These are phyloP conservation scores for Globisporangium radiosum DNA, from an alignment of 352 stramenopile species.

Conservation along the genomic window DNA sequence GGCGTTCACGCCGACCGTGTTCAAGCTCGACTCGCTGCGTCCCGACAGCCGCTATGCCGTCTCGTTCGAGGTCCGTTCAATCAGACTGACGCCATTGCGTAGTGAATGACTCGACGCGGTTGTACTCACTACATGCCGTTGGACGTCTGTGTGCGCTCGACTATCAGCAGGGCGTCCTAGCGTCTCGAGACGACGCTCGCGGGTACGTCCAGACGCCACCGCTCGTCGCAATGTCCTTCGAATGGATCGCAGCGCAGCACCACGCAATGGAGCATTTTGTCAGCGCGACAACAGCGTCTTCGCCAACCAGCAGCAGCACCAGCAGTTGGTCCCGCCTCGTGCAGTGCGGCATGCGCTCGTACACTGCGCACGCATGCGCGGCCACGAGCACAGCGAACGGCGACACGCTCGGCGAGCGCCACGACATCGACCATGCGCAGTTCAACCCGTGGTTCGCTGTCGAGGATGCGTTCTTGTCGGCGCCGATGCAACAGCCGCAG, in stretches of 20 bases:
- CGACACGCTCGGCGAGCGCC: slow-evolving; percentile 32
- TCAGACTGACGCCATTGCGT: neutral
- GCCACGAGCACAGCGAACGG: slow-evolving; percentile 22
- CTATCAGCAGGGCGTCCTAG: neutral
- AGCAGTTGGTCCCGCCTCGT: slow-evolving; percentile 41
- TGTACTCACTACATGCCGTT: neutral
- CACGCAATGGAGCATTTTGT: slow-evolving; percentile 21
- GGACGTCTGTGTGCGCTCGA: neutral
- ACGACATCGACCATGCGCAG: slow-evolving; percentile 18
- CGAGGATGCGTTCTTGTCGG: slow-evolving; percentile 38
- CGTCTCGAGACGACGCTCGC: neutral
- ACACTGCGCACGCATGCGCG: slow-evolving; percentile 28
- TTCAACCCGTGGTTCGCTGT: slow-evolving; percentile 72
- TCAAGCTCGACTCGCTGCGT: slow-evolving; percentile 54
- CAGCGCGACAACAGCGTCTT: neutral
- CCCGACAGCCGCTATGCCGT: slow-evolving; percentile 51
- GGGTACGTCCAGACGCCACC: slow-evolving; percentile 40
- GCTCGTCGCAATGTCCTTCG: slow-evolving; percentile 24
- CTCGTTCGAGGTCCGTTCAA: slow-evolving; percentile 35
- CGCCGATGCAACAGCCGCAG: slow-evolving; percentile 43
- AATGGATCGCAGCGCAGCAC: slow-evolving; percentile 50
- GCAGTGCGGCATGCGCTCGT: slow-evolving; percentile 24
- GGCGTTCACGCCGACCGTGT: slow-evolving; percentile 43
- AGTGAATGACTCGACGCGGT: neutral
- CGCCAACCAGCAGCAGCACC: slow-evolving; percentile 5